Percentiles rank a stretch among this genome's conserved stretches.
Conservation (phyloP, 257 asterid species). For the Solanum neorickii region DNA sequence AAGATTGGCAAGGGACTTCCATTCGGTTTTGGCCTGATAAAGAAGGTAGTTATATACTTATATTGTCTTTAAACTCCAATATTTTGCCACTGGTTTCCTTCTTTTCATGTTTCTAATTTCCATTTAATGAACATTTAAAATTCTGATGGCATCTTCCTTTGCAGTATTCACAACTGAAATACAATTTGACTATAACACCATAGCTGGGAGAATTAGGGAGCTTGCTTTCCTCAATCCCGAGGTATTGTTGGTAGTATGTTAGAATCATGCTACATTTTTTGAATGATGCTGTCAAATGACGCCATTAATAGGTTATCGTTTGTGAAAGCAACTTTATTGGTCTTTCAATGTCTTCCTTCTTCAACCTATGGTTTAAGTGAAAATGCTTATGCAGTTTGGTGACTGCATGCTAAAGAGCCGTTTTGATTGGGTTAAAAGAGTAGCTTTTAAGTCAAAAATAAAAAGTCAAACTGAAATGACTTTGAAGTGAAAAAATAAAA, state of each 20-base stretch:
- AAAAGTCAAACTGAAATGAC: too few relatives aligned
- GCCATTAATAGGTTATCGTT: background rate
- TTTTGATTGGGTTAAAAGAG: too few relatives aligned
- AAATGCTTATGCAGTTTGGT: background rate
- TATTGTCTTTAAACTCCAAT: background rate
- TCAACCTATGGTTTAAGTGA: background rate
- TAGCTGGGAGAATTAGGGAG: conserved; percentile 91
- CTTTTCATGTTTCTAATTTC: background rate
- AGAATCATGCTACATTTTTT: background rate
- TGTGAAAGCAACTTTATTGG: background rate
- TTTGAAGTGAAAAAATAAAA: too few relatives aligned
- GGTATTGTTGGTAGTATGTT: conserved; percentile 28
- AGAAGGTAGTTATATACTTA: conserved; percentile 46
- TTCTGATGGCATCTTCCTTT: conserved; percentile 8
- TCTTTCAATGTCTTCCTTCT: background rate
- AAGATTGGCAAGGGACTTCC: conserved; percentile 55
- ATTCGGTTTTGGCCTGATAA: conserved; percentile 92
- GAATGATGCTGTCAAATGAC: background rate
- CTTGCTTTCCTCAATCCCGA: conserved; percentile 97
- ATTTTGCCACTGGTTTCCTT: background rate
- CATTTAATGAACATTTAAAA: background rate
- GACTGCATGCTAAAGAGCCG: background rate
- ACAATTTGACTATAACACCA: conserved; percentile 75
- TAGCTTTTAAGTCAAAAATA: too few relatives aligned
- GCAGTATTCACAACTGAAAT: conserved; percentile 77